Conservation (phyloP, 2,329 filamentous ascomycete genomes). For the Didymella keratinophila region DNA sequence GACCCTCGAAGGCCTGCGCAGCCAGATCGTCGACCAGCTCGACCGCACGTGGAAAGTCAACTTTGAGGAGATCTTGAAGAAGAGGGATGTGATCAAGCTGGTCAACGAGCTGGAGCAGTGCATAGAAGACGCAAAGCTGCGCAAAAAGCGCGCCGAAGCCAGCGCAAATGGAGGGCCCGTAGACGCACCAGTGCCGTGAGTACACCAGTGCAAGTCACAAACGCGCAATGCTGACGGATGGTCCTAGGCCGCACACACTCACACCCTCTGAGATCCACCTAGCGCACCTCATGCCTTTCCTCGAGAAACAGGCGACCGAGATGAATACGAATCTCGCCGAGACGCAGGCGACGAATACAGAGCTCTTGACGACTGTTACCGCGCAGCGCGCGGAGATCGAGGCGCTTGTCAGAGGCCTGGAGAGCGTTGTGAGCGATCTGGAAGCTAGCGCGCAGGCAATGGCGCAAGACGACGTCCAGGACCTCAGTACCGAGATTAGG, state of each 20-base stretch:
- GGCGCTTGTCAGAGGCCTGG: conserved; percentile 61
- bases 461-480: conserved; percentile 49
- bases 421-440: conserved; percentile 64
- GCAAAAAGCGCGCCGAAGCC: conserved; percentile 57
- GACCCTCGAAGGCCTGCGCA: conserved; percentile 64
- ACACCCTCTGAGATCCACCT: conserved; percentile 64
- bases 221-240: background rate
- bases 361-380: conserved; percentile 60
- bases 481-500: conserved; percentile 45
- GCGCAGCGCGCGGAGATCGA: conserved; percentile 66
- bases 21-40: conserved; percentile 65
- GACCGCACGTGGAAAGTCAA: conserved; percentile 65
- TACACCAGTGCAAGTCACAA: conserved; percentile 17
- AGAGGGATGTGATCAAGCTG: conserved; percentile 63
- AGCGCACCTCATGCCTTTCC: conserved; percentile 66
- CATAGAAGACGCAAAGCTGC: conserved; percentile 64
- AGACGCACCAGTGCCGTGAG: conserved; percentile 57
- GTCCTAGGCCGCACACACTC: conserved; percentile 64
- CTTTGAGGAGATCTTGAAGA: conserved; percentile 67
- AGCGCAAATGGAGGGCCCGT: conserved; percentile 48
- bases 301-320: conserved; percentile 59
- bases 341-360: conserved; percentile 62
- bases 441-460: conserved; percentile 58
- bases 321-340: conserved; percentile 60
- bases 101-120: conserved; percentile 69